phyloP scores from a whole-genome alignment of 2,329 filamentous ascomycete species.

The Diplodia mutila region DNA sequence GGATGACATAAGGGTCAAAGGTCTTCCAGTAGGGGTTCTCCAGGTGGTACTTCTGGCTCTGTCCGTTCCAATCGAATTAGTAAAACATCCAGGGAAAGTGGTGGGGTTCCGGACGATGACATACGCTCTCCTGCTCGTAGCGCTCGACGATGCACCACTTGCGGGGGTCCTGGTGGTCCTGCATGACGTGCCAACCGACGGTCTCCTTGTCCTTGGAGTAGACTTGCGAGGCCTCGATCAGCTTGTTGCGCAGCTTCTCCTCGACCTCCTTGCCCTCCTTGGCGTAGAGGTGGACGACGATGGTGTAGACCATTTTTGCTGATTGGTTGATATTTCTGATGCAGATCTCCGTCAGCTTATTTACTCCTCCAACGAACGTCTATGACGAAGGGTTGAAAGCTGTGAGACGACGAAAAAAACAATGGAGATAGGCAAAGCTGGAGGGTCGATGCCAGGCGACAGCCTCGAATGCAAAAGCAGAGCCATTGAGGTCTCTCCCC shows the following conservation, averaged over 20 bases:
- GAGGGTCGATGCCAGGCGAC: no score
- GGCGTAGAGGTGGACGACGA: constrained; percentile 71
- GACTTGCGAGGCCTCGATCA: constrained; percentile 73
- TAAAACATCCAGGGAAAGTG: neutral
- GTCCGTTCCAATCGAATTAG: neutral
- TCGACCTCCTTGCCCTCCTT: constrained; percentile 68
- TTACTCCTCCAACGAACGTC: neutral
- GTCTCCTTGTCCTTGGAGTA: constrained; percentile 74
- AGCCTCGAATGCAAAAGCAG: no score
- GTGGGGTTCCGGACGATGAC: constrained; percentile 34
- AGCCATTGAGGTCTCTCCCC: no score
- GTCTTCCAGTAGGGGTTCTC: constrained; percentile 75
- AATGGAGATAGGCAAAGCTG: no score
- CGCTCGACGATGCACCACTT: constrained; percentile 77
- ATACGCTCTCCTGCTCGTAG: constrained; percentile 67
- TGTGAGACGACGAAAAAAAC: neutral
- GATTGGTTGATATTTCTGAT: neutral
- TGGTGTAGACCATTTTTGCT: constrained; percentile 66
- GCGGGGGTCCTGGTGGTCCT: constrained; percentile 68
- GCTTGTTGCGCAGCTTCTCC: constrained; percentile 70
- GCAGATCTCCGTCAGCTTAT: neutral
- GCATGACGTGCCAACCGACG: constrained; percentile 76
- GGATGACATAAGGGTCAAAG: constrained; percentile 74
- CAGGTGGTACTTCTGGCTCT: constrained; percentile 51
- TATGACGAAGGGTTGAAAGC: neutral